These are phyloP conservation scores for Linum tenue DNA, from an alignment of 345 rosid genomes.

Conservation along the genomic window DNA sequence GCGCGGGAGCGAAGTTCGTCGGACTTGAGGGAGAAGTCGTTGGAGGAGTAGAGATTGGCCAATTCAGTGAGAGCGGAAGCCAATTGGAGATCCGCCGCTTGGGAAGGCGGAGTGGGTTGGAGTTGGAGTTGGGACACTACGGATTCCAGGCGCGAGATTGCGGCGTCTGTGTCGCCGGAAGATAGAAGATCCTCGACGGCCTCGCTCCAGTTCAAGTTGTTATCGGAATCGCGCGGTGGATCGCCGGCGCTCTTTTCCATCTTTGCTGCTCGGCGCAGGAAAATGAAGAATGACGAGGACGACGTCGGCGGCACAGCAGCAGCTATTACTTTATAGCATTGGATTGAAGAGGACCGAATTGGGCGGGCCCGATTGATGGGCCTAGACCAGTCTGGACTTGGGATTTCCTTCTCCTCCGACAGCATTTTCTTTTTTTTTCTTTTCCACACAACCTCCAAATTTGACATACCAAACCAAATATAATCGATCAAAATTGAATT, in stretches of 20 bases:
- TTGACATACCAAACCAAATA: no score
- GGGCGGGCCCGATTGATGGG: no score
- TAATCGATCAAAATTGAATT: no score
- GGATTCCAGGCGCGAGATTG: conserved; percentile 64
- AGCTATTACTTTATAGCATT: no score
- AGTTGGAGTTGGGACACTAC: conserved; percentile 33
- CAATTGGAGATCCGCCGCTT: conserved; percentile 35
- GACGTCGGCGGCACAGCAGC: no score
- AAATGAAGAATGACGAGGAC: no score
- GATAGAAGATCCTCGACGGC: conserved; percentile 67
- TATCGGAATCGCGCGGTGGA: not conserved
- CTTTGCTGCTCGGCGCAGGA: no score
- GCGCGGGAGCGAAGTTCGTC: conserved; percentile 58
- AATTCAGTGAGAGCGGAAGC: conserved; percentile 53
- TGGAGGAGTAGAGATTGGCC: conserved; percentile 59
- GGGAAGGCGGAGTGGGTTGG: conserved; percentile 12
- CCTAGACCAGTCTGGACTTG: no score
- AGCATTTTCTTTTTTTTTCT: no score
- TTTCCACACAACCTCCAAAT: no score
- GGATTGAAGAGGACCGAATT: no score
- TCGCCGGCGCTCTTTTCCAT: not conserved
- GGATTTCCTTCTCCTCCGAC: no score
- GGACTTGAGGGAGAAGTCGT: conserved; percentile 69
- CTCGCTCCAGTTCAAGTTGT: conserved; percentile 59
- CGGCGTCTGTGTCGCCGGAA: conserved; percentile 45